A percentile compares a stretch with the other conserved stretches of the same genome.
Evolutionary conservation across 1,139 yeast genomes (phyloP).

Genomic region (Taphrina communis): DNA sequence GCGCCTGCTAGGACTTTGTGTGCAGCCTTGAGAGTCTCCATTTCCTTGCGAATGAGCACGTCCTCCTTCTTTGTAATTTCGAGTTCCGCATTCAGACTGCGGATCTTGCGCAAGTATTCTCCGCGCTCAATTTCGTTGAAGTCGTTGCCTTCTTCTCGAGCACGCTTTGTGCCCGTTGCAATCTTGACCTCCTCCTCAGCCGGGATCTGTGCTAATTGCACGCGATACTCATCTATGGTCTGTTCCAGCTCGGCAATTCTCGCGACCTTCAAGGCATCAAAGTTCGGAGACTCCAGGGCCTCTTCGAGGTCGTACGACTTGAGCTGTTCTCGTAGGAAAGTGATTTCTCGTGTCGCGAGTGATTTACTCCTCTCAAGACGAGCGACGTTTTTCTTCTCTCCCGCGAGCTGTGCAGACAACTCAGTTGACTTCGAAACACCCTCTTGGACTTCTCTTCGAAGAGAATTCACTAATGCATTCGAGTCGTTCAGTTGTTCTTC

Average conservation of each 20-base stretch:
- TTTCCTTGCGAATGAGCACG: conserved; percentile 53
- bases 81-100: conserved; percentile 51
- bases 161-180: conserved; percentile 47
- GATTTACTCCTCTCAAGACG: conserved; percentile 62
- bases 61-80: conserved; percentile 49
- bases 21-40: conserved; percentile 54
- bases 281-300: conserved; percentile 46
- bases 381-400: conserved; percentile 5
- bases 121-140: conserved; percentile 44
- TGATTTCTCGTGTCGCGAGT: conserved; percentile 67
- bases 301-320: conserved; percentile 53
- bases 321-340: conserved; percentile 61
- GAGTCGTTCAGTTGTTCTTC: conserved; percentile 47
- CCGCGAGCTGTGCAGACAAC: conserved; percentile 1
- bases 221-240: conserved; percentile 64
- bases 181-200: conserved; percentile 51
- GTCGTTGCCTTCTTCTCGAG: conserved; percentile 43
- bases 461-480: conserved; percentile 47
- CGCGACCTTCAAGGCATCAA: conserved; percentile 48
- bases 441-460: conserved; percentile 50
- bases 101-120: conserved; percentile 50
- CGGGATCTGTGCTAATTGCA: conserved; percentile 58
- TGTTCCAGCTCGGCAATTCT: conserved; percentile 58
- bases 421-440: background rate
- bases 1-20: conserved; percentile 52